Evolutionary conservation across 768 basidiomycete species (phyloP).

Genomic region (Kwoniella botswanensis): DNA sequence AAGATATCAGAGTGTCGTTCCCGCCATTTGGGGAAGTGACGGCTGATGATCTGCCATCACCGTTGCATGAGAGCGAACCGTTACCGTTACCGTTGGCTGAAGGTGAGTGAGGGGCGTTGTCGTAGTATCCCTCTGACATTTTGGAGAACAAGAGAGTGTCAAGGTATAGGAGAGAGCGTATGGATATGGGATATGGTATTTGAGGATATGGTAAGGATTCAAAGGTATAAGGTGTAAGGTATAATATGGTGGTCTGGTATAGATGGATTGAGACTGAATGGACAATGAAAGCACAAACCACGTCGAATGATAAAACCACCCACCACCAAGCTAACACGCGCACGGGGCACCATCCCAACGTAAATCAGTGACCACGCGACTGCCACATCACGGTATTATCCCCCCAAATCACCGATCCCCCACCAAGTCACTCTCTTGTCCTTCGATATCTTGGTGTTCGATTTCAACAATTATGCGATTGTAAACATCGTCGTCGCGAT

Average conservation of each 20-base stretch:
- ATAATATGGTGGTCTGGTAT: neutral
- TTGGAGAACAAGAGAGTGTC: conserved; percentile 2
- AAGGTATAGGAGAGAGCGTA: neutral
- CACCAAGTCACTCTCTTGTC: neutral
- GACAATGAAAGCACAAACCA: conserved; percentile 9
- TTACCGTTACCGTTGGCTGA: conserved; percentile 29
- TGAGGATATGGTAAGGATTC: conserved; percentile 5
- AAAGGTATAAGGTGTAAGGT: neutral
- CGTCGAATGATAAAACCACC: neutral
- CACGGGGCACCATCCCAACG: conserved; percentile 14
- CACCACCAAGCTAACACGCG: conserved; percentile 3
- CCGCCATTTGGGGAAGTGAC: conserved; percentile 20
- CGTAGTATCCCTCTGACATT: conserved; percentile 49
- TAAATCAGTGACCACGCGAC: neutral
- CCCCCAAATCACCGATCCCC: neutral
- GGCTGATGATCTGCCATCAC: conserved; percentile 12
- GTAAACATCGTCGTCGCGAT: too few relatives aligned
- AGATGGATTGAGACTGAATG: conserved; percentile 8
- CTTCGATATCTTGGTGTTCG: neutral
- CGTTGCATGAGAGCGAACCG: conserved; percentile 16
- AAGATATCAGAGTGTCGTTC: neutral
- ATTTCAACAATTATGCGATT: too few relatives aligned
- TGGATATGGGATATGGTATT: conserved; percentile 10
- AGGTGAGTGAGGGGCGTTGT: conserved; percentile 27
- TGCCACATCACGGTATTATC: conserved; percentile 4